phyloP scores from a whole-genome alignment of 768 basidiomycete species.

The Xanthoconium purpureum region DNA sequence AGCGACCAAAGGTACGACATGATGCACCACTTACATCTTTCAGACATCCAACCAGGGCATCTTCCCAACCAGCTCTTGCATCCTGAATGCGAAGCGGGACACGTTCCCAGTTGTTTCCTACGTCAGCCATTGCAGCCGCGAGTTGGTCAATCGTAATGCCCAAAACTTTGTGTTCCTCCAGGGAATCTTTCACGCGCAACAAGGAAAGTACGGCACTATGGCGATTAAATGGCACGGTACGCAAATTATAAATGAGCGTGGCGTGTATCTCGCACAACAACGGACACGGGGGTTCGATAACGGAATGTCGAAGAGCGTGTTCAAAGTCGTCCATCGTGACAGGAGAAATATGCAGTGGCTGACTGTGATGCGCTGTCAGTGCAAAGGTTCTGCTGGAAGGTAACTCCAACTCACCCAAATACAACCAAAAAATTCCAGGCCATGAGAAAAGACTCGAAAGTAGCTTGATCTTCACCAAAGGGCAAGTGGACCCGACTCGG shows the following conservation, averaged over 20 bases:
- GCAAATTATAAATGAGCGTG: slow-evolving; percentile 81
- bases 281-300: slow-evolving; percentile 63
- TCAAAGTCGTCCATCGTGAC: slow-evolving; percentile 95
- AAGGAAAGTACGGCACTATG: slow-evolving; percentile 75
- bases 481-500: slow-evolving; percentile 63
- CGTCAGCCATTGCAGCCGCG: slow-evolving; percentile 66
- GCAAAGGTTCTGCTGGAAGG: background rate
- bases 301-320: slow-evolving; percentile 75
- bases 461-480: slow-evolving; percentile 58
- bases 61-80: slow-evolving; percentile 86
- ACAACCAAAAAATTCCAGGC: slow-evolving; percentile 93
- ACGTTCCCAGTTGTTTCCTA: slow-evolving; percentile 86
- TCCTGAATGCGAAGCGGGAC: slow-evolving; percentile 70
- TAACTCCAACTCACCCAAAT: slow-evolving; percentile 69
- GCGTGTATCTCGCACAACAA: slow-evolving; percentile 89
- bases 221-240: slow-evolving; percentile 75
- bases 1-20: background rate
- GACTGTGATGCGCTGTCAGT: slow-evolving; percentile 43
- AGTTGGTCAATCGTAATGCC: slow-evolving; percentile 65
- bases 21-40: slow-evolving; percentile 70
- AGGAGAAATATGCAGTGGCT: slow-evolving; percentile 81
- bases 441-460: slow-evolving; percentile 86
- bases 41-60: slow-evolving; percentile 81
- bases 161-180: slow-evolving; percentile 43
- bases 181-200: slow-evolving; percentile 37